Evolutionary conservation across 352 stramenopile species (phyloP).

Genomic region (Globisporangium mamillatum): DNA sequence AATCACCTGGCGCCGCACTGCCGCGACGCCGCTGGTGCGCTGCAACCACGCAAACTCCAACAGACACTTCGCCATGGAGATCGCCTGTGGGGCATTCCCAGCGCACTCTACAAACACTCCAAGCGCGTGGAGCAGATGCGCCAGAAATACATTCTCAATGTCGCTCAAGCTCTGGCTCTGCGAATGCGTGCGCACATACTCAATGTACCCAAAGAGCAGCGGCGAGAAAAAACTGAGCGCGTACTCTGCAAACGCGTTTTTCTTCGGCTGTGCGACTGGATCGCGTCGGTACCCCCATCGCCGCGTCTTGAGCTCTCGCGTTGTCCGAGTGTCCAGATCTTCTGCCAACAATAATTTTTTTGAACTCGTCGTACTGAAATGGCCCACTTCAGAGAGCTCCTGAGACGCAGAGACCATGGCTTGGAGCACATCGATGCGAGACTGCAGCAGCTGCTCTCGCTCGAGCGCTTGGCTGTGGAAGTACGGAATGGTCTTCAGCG

Average conservation of each 20-base stretch:
- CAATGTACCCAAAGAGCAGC: conserved; percentile 65
- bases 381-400: conserved; percentile 59
- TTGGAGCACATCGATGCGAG: conserved; percentile 61
- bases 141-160: conserved; percentile 66
- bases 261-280: conserved; percentile 39
- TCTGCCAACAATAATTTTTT: conserved; percentile 49
- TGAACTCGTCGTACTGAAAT: conserved; percentile 18
- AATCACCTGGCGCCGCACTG: conserved; percentile 69
- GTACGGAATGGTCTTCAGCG: conserved; percentile 43
- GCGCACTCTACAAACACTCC: conserved; percentile 68
- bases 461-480: conserved; percentile 65
- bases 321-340: conserved; percentile 41
- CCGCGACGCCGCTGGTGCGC: conserved; percentile 36
- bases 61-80: conserved; percentile 69
- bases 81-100: conserved; percentile 47
- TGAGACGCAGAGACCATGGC: conserved; percentile 54
- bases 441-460: conserved; percentile 72
- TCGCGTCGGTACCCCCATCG: conserved; percentile 70
- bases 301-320: conserved; percentile 55
- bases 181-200: conserved; percentile 45
- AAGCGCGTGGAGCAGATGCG: conserved; percentile 66
- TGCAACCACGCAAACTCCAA: conserved; percentile 71
- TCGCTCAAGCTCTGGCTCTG: conserved; percentile 28
- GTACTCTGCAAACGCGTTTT: conserved; percentile 62
- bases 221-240: conserved; percentile 73